Evolutionary conservation across 352 stramenopile genomes (phyloP).

Genomic region (Globisporangium perplexum): DNA sequence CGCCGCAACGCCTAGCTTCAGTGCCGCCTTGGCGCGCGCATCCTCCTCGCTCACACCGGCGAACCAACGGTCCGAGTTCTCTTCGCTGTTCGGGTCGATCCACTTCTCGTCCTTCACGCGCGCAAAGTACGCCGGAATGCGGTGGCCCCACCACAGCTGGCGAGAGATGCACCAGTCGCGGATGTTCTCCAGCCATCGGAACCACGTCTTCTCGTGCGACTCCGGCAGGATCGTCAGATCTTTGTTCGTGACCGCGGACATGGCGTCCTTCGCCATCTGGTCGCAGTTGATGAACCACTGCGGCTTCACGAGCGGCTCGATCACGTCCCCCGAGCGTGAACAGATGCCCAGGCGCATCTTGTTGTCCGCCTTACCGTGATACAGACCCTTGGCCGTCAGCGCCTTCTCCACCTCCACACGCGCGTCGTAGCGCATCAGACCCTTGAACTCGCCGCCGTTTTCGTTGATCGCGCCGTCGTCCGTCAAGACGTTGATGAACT

Average conservation of each 20-base stretch:
- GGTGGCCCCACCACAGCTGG: constrained; percentile 99
- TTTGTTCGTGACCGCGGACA: constrained; percentile 76
- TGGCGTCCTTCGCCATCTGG: constrained; percentile 81
- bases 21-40: constrained; percentile 80
- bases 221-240: constrained; percentile 79
- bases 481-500: constrained; percentile 97
- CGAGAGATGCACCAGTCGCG: constrained; percentile 99
- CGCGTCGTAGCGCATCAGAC: constrained; percentile 90
- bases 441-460: constrained; percentile 85
- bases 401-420: constrained; percentile 86
- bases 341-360: constrained; percentile 98
- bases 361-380: constrained; percentile 96
- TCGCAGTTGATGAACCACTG: constrained; percentile 90
- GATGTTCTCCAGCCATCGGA: constrained; percentile 98
- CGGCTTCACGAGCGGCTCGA: constrained; percentile 99
- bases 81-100: constrained; percentile 68
- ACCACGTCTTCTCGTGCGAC: constrained; percentile 94
- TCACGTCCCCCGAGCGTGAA: constrained; percentile 97
- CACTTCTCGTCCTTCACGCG: constrained; percentile 83
- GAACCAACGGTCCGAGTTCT: constrained; percentile 61
- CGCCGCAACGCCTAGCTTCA: constrained; percentile 50
- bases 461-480: constrained; percentile 96
- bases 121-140: constrained; percentile 98
- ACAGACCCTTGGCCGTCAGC: constrained; percentile 92
- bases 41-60: constrained; percentile 81